Evolutionary conservation across 1,284 basidiomycete genomes (phyloP).

Genomic region (Uromyces viciae-fabae): DNA sequence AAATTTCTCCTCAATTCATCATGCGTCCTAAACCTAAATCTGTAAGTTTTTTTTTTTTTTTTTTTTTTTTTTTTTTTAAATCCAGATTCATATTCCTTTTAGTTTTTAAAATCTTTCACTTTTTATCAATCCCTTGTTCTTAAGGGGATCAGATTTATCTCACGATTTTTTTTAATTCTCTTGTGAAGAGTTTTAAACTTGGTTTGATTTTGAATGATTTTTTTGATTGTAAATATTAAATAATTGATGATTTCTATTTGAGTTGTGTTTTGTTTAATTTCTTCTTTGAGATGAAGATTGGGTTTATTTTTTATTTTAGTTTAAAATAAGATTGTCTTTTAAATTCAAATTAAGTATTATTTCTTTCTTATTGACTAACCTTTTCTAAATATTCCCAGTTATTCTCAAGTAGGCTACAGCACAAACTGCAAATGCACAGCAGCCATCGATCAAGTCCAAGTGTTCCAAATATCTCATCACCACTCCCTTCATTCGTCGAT

Average conservation of each 20-base stretch:
- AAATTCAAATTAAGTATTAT: neutral
- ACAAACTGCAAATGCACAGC: constrained; percentile 32
- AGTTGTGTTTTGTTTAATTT: neutral
- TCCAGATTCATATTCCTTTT: neutral
- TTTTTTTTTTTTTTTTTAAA: neutral
- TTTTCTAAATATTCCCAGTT: neutral
- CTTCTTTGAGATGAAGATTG: neutral
- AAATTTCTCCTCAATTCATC: constrained; percentile 19
- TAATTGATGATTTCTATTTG: neutral
- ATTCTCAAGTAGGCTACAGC: neutral
- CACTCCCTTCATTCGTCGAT: constrained; percentile 23
- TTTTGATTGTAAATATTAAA: neutral
- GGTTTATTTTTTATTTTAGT: neutral
- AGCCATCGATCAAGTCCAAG: constrained; percentile 31
- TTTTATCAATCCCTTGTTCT: neutral
- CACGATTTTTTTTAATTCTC: neutral
- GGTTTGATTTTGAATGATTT: neutral
- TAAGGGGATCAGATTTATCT: neutral
- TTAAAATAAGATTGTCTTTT: neutral
- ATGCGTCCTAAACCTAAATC: constrained; percentile 31
- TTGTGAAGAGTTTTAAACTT: neutral
- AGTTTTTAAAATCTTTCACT: neutral
- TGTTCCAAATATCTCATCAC: constrained; percentile 9
- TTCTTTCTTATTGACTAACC: neutral
- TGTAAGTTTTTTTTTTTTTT: neutral